phyloP scores from a whole-genome alignment of 2,329 filamentous ascomycete genomes.

The Neofusicoccum cordaticola region DNA sequence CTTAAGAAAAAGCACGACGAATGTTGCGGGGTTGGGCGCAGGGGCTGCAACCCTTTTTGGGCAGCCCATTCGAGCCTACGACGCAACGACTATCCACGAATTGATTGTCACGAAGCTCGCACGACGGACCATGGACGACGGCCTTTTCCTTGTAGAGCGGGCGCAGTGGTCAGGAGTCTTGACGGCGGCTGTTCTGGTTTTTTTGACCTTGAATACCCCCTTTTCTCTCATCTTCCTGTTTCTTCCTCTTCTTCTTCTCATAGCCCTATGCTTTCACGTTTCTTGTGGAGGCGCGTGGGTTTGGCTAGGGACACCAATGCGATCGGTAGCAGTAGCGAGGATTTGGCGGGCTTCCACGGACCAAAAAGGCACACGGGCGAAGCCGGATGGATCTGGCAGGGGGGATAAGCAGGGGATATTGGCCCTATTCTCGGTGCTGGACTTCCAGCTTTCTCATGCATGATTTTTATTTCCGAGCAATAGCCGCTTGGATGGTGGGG shows the following conservation, averaged over 20 bases:
- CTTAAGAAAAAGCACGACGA: background rate
- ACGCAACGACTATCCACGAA: background rate
- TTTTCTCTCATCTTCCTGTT: background rate
- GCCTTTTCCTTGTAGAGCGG: background rate
- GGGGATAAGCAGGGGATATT: background rate
- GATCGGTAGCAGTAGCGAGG: background rate
- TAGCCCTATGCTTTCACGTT: background rate
- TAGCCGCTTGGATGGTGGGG: background rate
- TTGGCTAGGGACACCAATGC: background rate
- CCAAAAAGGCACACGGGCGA: background rate
- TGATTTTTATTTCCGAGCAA: background rate
- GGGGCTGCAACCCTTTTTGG: background rate
- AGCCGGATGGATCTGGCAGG: background rate
- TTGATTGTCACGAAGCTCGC: background rate
- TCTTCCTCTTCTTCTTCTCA: background rate
- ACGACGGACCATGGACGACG: background rate
- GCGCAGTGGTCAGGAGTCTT: background rate
- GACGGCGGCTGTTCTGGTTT: constrained; percentile 7
- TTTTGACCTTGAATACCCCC: constrained; percentile 9
- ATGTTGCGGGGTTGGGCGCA: background rate
- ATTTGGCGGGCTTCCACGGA: background rate
- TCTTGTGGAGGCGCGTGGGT: background rate
- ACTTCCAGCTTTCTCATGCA: background rate
- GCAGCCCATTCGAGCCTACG: constrained; percentile 5
- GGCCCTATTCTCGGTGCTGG: background rate